Evolutionary conservation across 2,329 filamentous ascomycete genomes (phyloP), one percentile per base, ranked within the genome.

Genomic region (Aphanocladium album): DNA sequence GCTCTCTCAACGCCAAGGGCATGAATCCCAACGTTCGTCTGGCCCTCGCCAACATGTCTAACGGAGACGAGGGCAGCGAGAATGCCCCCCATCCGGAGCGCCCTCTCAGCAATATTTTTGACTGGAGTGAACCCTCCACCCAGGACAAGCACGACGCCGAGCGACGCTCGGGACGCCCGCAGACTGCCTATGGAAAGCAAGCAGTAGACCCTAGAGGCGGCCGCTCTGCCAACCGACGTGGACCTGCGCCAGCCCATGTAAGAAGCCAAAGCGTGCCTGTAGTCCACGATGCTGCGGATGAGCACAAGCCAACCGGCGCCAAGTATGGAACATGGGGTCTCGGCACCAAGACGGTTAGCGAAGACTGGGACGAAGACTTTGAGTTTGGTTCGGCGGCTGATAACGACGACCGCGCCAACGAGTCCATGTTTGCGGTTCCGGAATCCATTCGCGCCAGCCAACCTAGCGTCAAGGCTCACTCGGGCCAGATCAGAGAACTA

Each of bases 281-380:
- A 16, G 82, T 85, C 3, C 87, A 87, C 37, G 89, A 91, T 67
- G 74, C 67, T 73, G 79, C 74, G 63, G 88, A 81, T 71, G 80
- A 73, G 69, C 73, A 72, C 69, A 89, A 76, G 72, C 79, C 73
- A 69, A 63, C 83, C n/a, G 82, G 75, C 1, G 77, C 82, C 57
- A 93, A 92, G 68, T 93, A 91, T 69, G 89, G 90, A 47, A 93
- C 90, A 1, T 93, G 90, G 90, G 89, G 89, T 2, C 76, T 91
- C 46, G 86, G 88, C n/a, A 87, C 85, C 64, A 93, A 93, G 72
- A 88, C 85, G 17, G 87, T 87, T 12, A 93, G 88, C 63, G 91
- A 96, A 71, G 90, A 95, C 69, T 96, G 91, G 91, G 91, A 93
- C 67, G 89, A 93, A 64, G 91, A 96, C 71, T 95, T 96, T 67